phyloP scores from a whole-genome alignment of 169 alveolate species.

The Cryptosporidium tyzzeri region DNA sequence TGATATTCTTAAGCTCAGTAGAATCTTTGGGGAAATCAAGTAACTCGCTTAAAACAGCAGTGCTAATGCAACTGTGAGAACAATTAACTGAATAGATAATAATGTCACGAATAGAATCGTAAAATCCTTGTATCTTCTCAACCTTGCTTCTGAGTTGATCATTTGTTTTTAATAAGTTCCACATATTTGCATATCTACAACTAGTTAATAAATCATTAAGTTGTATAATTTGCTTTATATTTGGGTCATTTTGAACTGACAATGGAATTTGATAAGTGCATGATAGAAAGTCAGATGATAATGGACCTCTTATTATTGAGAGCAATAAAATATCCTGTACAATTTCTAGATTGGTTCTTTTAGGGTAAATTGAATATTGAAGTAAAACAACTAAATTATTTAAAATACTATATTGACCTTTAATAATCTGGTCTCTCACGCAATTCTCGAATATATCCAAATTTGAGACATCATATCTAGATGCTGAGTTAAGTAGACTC shows the following conservation, averaged over 20 bases:
- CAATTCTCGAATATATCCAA: constrained; percentile 44
- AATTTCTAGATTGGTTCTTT: constrained; percentile 33
- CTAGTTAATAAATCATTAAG: constrained; percentile 40
- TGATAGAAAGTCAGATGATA: constrained; percentile 51
- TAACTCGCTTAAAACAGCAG: constrained; percentile 32
- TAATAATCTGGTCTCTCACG: constrained; percentile 47
- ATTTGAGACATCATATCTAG: constrained; percentile 52
- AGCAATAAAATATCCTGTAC: constrained; percentile 61
- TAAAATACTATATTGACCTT: constrained; percentile 56
- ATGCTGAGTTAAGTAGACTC: constrained; percentile 32
- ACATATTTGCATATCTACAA: constrained; percentile 51
- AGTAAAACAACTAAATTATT: constrained; percentile 44
- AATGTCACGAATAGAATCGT: constrained; percentile 42
- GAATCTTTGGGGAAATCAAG: constrained; percentile 56
- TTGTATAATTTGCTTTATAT: constrained; percentile 25
- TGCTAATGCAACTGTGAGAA: constrained; percentile 71
- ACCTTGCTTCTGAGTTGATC: constrained; percentile 16
- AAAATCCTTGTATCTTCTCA: constrained; percentile 23
- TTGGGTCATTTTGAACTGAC: constrained; percentile 34
- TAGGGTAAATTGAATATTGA: constrained; percentile 46
- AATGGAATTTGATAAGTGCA: constrained; percentile 67
- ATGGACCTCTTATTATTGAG: constrained; percentile 61
- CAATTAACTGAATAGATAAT: constrained; percentile 20
- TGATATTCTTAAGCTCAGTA: constrained; percentile 16
- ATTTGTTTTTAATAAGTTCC: constrained; percentile 35